Percentiles rank a stretch among this genome's conserved stretches.
Evolutionary conservation across 106 monocot species (phyloP).

Genomic region (Ottelia alismoides): DNA sequence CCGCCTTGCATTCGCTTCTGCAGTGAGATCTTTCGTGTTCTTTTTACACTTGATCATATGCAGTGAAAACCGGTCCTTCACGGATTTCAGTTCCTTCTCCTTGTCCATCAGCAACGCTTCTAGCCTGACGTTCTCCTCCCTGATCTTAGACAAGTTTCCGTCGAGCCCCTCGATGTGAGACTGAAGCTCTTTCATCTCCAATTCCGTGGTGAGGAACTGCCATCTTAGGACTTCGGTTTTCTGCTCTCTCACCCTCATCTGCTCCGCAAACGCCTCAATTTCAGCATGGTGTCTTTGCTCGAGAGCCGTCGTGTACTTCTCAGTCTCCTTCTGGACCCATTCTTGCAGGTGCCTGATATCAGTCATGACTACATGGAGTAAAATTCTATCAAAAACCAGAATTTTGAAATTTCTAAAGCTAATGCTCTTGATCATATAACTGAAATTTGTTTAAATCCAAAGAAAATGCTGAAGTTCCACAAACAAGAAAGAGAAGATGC

Average conservation of each 20-base stretch:
- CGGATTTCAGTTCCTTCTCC: conserved; percentile 32
- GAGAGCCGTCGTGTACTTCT: conserved; percentile 35
- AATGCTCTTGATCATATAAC: no score
- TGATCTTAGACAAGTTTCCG: conserved; percentile 17
- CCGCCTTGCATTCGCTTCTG: no score
- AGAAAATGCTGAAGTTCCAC: no score
- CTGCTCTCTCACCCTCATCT: conserved; percentile 66
- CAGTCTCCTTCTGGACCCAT: conserved; percentile 44
- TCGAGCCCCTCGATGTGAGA: conserved; percentile 51
- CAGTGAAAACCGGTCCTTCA: conserved; percentile 24
- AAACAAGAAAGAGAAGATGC: no score
- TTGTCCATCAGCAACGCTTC: conserved; percentile 28
- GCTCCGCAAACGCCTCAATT: conserved; percentile 70
- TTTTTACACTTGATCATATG: conserved; percentile 6
- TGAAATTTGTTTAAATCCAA: no score
- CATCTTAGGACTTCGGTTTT: conserved; percentile 44
- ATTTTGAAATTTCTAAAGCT: no score
- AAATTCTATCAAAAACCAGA: no score
- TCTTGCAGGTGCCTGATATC: conserved; percentile 36
- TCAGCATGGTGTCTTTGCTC: conserved; percentile 43
- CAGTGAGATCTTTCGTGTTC: no score
- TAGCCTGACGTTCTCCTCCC: conserved; percentile 35
- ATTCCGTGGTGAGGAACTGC: conserved; percentile 48
- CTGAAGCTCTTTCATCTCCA: conserved; percentile 49
- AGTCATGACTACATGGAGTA: not conserved